phyloP scores from a whole-genome alignment of 2,329 filamentous ascomycete genomes.

The Hymenotorrendiella dingleyae region DNA sequence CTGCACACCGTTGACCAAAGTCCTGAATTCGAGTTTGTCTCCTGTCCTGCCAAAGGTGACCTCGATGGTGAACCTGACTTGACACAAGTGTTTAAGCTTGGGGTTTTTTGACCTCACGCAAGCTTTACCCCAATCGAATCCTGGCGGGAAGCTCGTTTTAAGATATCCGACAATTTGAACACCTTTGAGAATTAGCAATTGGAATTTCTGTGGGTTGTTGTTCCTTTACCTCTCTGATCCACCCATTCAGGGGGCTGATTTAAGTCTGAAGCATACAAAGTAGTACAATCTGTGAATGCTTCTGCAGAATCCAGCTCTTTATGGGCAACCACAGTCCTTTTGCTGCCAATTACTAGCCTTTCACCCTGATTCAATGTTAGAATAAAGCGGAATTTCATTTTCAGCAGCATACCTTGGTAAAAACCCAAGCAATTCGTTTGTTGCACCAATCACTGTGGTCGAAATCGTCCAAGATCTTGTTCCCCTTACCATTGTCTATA shows the following conservation, averaged over 20 bases:
- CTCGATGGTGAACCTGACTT: neutral
- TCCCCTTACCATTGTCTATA: constrained; percentile 10
- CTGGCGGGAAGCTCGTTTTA: neutral
- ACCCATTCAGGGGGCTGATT: constrained; percentile 5
- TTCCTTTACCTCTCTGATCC: neutral
- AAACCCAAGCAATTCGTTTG: constrained; percentile 7
- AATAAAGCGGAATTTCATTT: neutral
- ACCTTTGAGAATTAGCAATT: constrained; percentile 1
- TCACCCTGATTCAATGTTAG: too few relatives aligned
- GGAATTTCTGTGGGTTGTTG: neutral
- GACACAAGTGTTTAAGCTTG: neutral
- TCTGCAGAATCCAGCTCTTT: neutral
- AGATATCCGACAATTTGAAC: constrained; percentile 4
- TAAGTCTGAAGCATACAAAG: constrained; percentile 6
- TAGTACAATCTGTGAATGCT: neutral
- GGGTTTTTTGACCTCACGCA: neutral
- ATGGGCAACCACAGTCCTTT: neutral
- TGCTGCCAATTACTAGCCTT: constrained; percentile 6
- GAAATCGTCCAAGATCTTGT: neutral
- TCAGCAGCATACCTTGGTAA: constrained; percentile 11
- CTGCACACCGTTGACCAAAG: constrained; percentile 1
- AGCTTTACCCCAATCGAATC: constrained; percentile 4
- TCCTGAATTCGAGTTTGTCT: constrained; percentile 4
- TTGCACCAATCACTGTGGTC: constrained; percentile 3
- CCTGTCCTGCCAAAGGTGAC: constrained; percentile 6